These are phyloP conservation scores for Dothistroma pini DNA, from an alignment of 2,329 filamentous ascomycete genomes.

Conservation along the genomic window DNA sequence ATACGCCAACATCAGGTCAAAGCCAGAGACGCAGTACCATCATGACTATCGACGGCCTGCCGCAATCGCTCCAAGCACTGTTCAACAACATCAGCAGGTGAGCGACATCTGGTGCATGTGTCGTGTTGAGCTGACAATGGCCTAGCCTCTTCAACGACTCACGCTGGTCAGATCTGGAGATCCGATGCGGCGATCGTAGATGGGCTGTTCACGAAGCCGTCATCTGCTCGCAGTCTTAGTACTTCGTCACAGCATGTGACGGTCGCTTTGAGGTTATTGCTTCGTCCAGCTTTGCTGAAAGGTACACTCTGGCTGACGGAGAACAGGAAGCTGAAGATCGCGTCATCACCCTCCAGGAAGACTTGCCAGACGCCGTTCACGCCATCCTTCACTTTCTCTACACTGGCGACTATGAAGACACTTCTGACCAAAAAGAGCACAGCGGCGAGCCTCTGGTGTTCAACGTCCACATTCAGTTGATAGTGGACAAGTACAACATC, in stretches of 20 bases:
- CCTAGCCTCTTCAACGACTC: background rate
- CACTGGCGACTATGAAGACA: constrained; percentile 9
- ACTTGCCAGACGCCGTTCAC: constrained; percentile 10
- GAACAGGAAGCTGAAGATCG: constrained; percentile 3
- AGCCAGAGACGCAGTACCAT: background rate
- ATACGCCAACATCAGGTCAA: background rate
- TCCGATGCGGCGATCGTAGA: constrained; percentile 19
- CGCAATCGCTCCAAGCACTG: background rate
- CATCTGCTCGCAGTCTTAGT: constrained; percentile 25
- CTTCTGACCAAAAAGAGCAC: background rate
- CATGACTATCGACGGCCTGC: background rate
- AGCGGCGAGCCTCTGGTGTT: background rate
- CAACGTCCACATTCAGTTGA: constrained; percentile 1
- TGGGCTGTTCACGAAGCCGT: constrained; percentile 25
- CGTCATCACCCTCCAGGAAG: constrained; percentile 2
- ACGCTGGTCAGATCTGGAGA: constrained; percentile 23
- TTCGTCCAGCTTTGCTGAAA: background rate
- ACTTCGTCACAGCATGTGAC: constrained; percentile 22
- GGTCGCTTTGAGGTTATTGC: constrained; percentile 15
- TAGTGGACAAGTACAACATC: constrained; percentile 13
- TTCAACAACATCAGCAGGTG: background rate
- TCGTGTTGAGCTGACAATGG: background rate
- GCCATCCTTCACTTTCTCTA: constrained; percentile 13
- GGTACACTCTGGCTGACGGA: background rate
- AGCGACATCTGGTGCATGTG: background rate